Conservation (phyloP, 2,329 filamentous ascomycete genomes). For the Diaporthe citrichinensis region DNA sequence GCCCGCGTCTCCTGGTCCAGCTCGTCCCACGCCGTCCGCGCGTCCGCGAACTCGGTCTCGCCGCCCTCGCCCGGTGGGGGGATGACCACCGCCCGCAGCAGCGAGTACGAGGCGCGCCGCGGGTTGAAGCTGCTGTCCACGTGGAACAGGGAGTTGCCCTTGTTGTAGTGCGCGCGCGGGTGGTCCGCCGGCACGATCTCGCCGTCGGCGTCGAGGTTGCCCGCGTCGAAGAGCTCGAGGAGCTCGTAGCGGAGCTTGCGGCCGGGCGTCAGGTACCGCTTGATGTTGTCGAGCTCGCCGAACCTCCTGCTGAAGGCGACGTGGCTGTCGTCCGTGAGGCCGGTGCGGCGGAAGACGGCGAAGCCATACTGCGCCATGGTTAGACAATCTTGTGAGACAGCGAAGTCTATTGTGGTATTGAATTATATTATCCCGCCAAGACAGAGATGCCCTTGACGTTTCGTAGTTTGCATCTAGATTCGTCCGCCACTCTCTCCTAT, state of each 20-base stretch:
- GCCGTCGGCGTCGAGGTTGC: constrained; percentile 66
- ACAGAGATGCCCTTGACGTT: background rate
- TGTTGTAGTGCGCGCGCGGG: constrained; percentile 56
- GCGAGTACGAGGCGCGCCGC: constrained; percentile 64
- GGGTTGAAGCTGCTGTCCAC: constrained; percentile 70
- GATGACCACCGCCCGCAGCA: constrained; percentile 64
- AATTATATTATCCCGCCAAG: too few relatives aligned
- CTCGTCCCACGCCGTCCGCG: constrained; percentile 64
- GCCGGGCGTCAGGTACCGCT: constrained; percentile 61
- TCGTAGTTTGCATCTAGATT: background rate
- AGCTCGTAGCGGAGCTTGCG: constrained; percentile 62
- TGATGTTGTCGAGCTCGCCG: constrained; percentile 69
- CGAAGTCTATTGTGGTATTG: background rate
- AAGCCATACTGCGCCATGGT: constrained; percentile 54
- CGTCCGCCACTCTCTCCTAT: background rate
- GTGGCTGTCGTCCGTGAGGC: constrained; percentile 64
- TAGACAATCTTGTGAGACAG: background rate
- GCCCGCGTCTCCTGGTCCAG: constrained; percentile 54
- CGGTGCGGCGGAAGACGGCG: constrained; percentile 64
- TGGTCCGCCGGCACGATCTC: constrained; percentile 57
- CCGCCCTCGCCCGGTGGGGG: constrained; percentile 63
- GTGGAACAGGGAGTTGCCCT: constrained; percentile 67
- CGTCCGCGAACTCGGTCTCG: constrained; percentile 68
- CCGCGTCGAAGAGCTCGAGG: constrained; percentile 69
- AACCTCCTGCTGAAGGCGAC: constrained; percentile 64